Conservation (phyloP, 129 eudicot species). For the Smallanthus sonchifolius region DNA sequence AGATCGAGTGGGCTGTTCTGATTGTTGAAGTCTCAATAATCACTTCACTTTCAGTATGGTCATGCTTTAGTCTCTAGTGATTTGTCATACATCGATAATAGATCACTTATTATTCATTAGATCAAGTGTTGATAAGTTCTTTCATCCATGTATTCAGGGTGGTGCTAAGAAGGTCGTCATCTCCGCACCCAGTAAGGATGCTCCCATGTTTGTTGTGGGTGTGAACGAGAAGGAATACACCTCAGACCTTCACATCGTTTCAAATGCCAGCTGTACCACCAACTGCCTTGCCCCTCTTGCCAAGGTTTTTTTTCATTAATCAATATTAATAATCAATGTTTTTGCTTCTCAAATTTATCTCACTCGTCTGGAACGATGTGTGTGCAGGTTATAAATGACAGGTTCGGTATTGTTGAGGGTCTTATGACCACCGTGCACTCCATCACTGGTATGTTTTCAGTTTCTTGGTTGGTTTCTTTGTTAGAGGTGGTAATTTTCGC, state of each 20-base stretch:
- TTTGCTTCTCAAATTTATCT: background rate
- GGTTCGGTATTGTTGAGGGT: constrained; percentile 68
- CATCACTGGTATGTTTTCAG: constrained; percentile 40
- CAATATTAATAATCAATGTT: background rate
- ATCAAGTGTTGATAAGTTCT: background rate
- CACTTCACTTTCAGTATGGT: background rate
- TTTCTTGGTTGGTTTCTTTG: background rate
- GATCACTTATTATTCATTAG: background rate
- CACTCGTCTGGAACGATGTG: background rate
- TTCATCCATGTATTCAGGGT: constrained; percentile 29
- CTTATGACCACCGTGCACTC: constrained; percentile 69
- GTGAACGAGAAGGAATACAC: constrained; percentile 69
- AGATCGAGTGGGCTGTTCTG: background rate
- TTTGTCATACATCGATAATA: background rate
- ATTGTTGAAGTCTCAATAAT: background rate
- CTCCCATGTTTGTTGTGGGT: constrained; percentile 72
- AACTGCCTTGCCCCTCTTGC: constrained; percentile 74
- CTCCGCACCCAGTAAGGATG: constrained; percentile 68
- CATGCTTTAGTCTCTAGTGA: background rate
- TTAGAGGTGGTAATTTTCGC: background rate
- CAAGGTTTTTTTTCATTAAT: constrained; percentile 27
- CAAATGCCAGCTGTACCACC: constrained; percentile 68
- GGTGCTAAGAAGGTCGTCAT: constrained; percentile 72
- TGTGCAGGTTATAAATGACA: constrained; percentile 55
- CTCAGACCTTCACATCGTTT: constrained; percentile 54